Evolutionary conservation across 2,329 filamentous ascomycete genomes (phyloP).

Genomic region (Colletotrichum theobromicola): DNA sequence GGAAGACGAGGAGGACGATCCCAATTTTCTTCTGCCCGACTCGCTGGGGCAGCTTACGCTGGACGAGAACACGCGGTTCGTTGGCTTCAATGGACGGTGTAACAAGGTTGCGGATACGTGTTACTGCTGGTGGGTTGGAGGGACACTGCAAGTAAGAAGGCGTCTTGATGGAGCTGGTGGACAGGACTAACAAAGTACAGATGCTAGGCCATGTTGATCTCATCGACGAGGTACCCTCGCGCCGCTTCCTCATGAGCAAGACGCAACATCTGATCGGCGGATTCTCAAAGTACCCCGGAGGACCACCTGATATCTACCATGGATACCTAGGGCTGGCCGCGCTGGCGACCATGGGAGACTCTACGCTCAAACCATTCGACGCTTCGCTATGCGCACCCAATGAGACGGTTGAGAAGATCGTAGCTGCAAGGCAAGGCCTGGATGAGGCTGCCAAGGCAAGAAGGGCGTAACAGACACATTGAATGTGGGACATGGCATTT

Average conservation of each 20-base stretch:
- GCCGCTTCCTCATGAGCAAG: slow-evolving; percentile 82
- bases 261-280: slow-evolving; percentile 88
- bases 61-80: slow-evolving; percentile 44
- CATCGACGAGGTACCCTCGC: slow-evolving; percentile 64
- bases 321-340: slow-evolving; percentile 87
- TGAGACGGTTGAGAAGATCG: slow-evolving; percentile 57
- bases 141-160: slow-evolving; percentile 53
- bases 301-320: slow-evolving; percentile 82
- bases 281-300: slow-evolving; percentile 75
- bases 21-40: slow-evolving; percentile 33
- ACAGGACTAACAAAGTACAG: slow-evolving; percentile 35
- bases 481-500: background rate
- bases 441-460: slow-evolving; percentile 22
- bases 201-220: slow-evolving; percentile 64
- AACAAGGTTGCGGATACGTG: slow-evolving; percentile 96
- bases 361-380: slow-evolving; percentile 74
- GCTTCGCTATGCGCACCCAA: slow-evolving; percentile 76
- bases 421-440: slow-evolving; percentile 47
- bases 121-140: slow-evolving; percentile 91
- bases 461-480: background rate
- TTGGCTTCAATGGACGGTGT: slow-evolving; percentile 87
- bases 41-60: slow-evolving; percentile 39
- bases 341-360: slow-evolving; percentile 75
- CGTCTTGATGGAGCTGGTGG: slow-evolving; percentile 41
- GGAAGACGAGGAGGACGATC: slow-evolving; percentile 41